phyloP scores from a whole-genome alignment of 1,139 yeast genomes.

The Geotrichum carabidarum region DNA sequence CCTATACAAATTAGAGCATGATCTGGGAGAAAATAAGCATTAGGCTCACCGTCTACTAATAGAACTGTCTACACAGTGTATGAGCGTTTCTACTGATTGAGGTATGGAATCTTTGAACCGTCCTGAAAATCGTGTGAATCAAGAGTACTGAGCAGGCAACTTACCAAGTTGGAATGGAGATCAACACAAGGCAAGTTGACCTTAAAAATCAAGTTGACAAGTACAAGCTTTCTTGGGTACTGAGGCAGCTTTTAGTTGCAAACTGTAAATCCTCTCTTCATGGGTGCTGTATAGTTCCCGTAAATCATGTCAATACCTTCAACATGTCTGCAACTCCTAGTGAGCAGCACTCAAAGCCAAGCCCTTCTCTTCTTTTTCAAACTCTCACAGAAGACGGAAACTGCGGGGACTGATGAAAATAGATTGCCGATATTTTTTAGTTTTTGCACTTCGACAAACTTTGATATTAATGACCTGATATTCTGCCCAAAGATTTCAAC shows the following conservation, averaged over 20 bases:
- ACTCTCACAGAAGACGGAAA: slow-evolving; percentile 86
- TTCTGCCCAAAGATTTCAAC: no score
- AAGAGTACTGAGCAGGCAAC: neutral
- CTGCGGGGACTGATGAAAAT: slow-evolving; percentile 66
- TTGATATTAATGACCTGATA: slow-evolving; percentile 17
- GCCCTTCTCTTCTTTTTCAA: slow-evolving; percentile 98
- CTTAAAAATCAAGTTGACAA: slow-evolving; percentile 70
- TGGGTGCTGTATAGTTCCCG: slow-evolving; percentile 96
- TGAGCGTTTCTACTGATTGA: slow-evolving; percentile 79
- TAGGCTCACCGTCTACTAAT: slow-evolving; percentile 59
- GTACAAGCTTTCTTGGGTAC: slow-evolving; percentile 88
- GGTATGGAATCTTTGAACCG: slow-evolving; percentile 57
- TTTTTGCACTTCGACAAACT: slow-evolving; percentile 45
- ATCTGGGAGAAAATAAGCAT: neutral
- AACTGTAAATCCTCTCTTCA: slow-evolving; percentile 87
- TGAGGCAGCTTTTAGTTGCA: slow-evolving; percentile 74
- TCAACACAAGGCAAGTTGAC: slow-evolving; percentile 90
- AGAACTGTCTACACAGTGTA: slow-evolving; percentile 89
- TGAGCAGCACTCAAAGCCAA: slow-evolving; percentile 94
- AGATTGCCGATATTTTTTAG: neutral
- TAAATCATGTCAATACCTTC: slow-evolving; percentile 87
- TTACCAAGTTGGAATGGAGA: slow-evolving; percentile 51
- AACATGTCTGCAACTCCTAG: slow-evolving; percentile 81
- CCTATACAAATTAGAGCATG: slow-evolving; percentile 26
- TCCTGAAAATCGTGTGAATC: slow-evolving; percentile 23